Conservation (phyloP, 495 filamentous ascomycete species). For the Neurospora discreta region DNA sequence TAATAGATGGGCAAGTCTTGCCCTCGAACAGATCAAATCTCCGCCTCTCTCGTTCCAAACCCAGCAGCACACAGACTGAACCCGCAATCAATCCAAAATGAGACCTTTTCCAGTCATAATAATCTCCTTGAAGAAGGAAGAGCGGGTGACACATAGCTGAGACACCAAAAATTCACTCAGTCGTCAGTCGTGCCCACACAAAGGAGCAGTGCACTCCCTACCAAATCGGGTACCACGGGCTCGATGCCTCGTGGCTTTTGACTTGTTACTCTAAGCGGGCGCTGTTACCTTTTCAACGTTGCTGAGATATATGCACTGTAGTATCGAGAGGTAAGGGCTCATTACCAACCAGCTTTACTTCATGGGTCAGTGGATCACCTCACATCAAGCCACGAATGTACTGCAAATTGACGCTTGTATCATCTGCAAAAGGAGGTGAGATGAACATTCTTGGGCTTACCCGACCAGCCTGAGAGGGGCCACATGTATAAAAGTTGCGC, state of each 20-base stretch:
- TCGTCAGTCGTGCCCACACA: not conserved
- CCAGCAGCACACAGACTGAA: not conserved
- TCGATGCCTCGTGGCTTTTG: not conserved
- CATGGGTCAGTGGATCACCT: not conserved
- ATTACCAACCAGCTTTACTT: not conserved
- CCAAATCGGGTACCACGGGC: not conserved
- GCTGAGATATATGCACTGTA: not conserved
- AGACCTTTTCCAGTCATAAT: not conserved
- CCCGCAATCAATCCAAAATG: not conserved
- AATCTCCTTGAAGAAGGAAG: not conserved
- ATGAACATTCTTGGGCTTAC: not conserved
- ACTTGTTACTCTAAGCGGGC: not conserved
- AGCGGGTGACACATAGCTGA: not conserved
- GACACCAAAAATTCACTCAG: not conserved
- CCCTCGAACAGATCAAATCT: not conserved
- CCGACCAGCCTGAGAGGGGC: not conserved
- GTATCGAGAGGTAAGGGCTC: not conserved
- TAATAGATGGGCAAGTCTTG: not conserved
- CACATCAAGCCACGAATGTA: not conserved
- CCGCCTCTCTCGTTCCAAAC: not conserved
- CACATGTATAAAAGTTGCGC: not conserved
- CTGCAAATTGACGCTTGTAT: not conserved
- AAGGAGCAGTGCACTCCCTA: not conserved
- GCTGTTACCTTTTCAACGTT: not conserved
- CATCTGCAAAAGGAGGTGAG: not conserved